Base-by-base conservation (phyloP, 2,329 filamentous ascomycete genomes). In the Tolypocladium sp. region DNA sequence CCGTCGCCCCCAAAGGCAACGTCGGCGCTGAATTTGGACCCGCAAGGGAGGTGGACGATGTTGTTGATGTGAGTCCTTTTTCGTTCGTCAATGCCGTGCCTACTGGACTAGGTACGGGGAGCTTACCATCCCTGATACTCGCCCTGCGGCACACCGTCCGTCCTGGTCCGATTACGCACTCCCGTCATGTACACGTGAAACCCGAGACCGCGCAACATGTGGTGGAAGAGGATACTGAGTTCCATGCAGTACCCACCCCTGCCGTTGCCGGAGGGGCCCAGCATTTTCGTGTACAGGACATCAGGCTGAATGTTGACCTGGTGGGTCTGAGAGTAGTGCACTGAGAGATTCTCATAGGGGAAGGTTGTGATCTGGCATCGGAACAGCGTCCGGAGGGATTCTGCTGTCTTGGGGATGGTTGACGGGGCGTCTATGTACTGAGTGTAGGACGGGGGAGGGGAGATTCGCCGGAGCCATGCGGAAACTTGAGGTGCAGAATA, bases 1-100 rank as follows among this genome's bases (percentile, higher is more conserved):
- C 82, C 81, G 63, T 86, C 82, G n/a, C 82, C 82, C 25, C 86
- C 87, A 65, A 90, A 89, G 1, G 82, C 85, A 4, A 87, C 82
- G 67, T 90, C 87, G 5, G 82, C 72, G 69, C 80, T 73, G 67
- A 81, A 85, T 60, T 76, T 74, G 46, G 75, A 76, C 17, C 73
- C 73, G 2, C 75, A 70, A 0, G 75, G 69, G 25, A 89, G 74
- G 1, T 77, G 79, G n/a, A 87, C 76, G 55, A 88, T 82, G 63
- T 84, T 81, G 66, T 33, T 33, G 30, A 88, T 82, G 68, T 89
- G 85, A 10, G 78, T 76, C 68, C 70, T 15, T 38, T 33, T 33
- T 35, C n/a, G 10, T 10, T 35, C 35, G 35, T 35, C 35, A 35
- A 35, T 35, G 10, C 35, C 10, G 1, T 12, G 10, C 9, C 35